Conservation (phyloP, 2,329 filamentous ascomycete genomes). For the Apiospora hydei region DNA sequence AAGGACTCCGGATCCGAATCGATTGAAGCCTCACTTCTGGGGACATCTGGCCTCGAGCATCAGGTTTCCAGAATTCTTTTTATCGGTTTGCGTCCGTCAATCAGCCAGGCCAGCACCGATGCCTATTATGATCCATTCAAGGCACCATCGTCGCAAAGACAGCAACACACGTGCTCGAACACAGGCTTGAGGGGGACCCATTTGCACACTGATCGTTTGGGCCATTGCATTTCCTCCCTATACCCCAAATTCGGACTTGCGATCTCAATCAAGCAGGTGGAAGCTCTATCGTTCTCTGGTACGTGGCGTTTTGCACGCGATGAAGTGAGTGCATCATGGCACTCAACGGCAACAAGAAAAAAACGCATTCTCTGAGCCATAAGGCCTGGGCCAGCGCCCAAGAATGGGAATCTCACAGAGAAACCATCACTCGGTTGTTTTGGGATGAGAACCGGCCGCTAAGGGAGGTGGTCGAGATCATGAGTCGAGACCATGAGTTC, state of each 20-base stretch:
- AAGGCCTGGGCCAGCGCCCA: slow-evolving; percentile 28
- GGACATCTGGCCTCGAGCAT: not conserved
- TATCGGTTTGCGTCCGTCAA: no score
- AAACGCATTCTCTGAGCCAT: not conserved
- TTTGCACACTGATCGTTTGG: not conserved
- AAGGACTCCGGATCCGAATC: not conserved
- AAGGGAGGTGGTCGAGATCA: slow-evolving; percentile 27
- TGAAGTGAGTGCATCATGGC: slow-evolving; percentile 1
- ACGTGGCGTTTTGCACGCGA: not conserved
- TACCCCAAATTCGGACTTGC: not conserved
- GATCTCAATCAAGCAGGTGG: not conserved
- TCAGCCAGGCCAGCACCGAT: not conserved
- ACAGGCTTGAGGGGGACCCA: not conserved
- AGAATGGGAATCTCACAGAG: slow-evolving; percentile 27
- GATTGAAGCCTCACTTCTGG: not conserved
- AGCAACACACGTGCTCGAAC: not conserved
- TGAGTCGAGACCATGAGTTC: slow-evolving; percentile 28
- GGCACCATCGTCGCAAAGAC: slow-evolving; percentile 16
- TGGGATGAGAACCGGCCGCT: slow-evolving; percentile 27
- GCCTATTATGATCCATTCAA: slow-evolving; percentile 3
- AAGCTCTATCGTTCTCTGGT: not conserved
- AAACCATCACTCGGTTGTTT: slow-evolving; percentile 27
- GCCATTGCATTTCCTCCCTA: not conserved
- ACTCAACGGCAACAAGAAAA: not conserved
- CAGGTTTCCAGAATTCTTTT: not conserved